Conservation (phyloP, 495 filamentous ascomycete species). For the Bombardia bombarda region DNA sequence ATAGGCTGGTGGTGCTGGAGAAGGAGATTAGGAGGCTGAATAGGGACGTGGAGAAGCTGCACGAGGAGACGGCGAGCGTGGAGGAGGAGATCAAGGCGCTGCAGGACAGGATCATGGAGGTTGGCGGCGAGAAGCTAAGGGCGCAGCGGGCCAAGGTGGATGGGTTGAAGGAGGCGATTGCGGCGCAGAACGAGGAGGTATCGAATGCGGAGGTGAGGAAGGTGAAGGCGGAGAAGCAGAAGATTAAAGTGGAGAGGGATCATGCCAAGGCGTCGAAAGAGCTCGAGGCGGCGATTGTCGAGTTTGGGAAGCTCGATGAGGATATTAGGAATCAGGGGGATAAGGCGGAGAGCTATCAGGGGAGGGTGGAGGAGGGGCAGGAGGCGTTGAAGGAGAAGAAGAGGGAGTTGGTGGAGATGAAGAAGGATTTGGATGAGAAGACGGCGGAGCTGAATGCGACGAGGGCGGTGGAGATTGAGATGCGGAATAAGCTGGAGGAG, state of each 20-base stretch:
- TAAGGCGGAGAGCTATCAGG: constrained; percentile 62
- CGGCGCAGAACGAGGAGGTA: constrained; percentile 68
- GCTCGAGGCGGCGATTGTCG: constrained; percentile 57
- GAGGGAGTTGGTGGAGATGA: constrained; percentile 68
- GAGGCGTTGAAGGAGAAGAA: constrained; percentile 72
- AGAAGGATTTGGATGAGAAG: constrained; percentile 80
- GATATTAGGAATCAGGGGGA: constrained; percentile 69
- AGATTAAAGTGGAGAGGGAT: constrained; percentile 77
- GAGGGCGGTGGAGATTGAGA: constrained; percentile 87
- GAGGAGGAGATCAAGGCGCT: constrained; percentile 86
- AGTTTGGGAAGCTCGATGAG: constrained; percentile 65
- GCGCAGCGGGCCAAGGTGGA: constrained; percentile 93
- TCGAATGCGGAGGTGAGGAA: constrained; percentile 77
- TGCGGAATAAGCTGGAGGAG: constrained; percentile 95
- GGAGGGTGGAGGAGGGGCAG: constrained; percentile 78
- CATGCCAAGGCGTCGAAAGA: constrained; percentile 67
- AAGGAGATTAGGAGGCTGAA: constrained; percentile 69
- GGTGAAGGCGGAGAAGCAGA: constrained; percentile 88
- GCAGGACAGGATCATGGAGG: constrained; percentile 96
- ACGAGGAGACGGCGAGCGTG: constrained; percentile 70
- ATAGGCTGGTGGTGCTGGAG: constrained; percentile 57
- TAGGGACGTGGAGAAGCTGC: constrained; percentile 71
- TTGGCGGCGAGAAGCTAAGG: constrained; percentile 86
- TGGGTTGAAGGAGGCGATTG: constrained; percentile 77
- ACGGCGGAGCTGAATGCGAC: constrained; percentile 82